Percentiles rank a stretch among this genome's conserved stretches.
phyloP scores from a whole-genome alignment of 2,329 filamentous ascomycete genomes.

The Claviceps maximensis region DNA sequence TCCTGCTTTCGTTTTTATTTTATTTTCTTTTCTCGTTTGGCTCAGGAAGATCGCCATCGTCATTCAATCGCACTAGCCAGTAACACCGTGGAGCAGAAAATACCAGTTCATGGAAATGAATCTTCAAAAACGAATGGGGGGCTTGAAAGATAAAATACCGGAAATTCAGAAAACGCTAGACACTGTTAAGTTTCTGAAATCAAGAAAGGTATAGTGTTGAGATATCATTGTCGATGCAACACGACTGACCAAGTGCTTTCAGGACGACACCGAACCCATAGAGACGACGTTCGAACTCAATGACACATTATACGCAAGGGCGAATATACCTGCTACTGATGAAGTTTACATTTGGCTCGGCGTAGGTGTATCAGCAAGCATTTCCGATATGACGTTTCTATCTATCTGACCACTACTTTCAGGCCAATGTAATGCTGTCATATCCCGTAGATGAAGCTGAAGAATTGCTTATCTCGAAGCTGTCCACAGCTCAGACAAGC shows the following conservation, averaged over 20 bases:
- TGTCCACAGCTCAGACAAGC: constrained; percentile 66
- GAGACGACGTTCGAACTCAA: constrained; percentile 94
- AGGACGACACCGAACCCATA: constrained; percentile 52
- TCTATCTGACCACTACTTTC: constrained; percentile 7
- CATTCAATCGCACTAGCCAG: not conserved
- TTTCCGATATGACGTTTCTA: not conserved
- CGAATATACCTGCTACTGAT: constrained; percentile 65
- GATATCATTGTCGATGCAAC: not conserved
- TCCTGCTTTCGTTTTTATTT: not conserved
- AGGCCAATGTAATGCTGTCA: constrained; percentile 95
- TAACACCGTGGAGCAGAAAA: constrained; percentile 46
- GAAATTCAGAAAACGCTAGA: constrained; percentile 95
- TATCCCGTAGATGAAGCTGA: constrained; percentile 87
- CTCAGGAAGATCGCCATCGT: not conserved
- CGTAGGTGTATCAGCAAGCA: constrained; percentile 29
- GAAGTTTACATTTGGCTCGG: constrained; percentile 98
- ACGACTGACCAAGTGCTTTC: constrained; percentile 1
- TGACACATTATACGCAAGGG: constrained; percentile 87
- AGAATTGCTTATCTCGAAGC: constrained; percentile 61
- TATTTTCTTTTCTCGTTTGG: not conserved
- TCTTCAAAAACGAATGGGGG: constrained; percentile 66
- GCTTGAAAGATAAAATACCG: constrained; percentile 86
- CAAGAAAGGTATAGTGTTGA: constrained; percentile 45
- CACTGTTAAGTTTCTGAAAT: constrained; percentile 73
- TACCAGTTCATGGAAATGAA: constrained; percentile 99